Conservation (phyloP, 2,329 filamentous ascomycete species). For the Fusarium graminum region DNA sequence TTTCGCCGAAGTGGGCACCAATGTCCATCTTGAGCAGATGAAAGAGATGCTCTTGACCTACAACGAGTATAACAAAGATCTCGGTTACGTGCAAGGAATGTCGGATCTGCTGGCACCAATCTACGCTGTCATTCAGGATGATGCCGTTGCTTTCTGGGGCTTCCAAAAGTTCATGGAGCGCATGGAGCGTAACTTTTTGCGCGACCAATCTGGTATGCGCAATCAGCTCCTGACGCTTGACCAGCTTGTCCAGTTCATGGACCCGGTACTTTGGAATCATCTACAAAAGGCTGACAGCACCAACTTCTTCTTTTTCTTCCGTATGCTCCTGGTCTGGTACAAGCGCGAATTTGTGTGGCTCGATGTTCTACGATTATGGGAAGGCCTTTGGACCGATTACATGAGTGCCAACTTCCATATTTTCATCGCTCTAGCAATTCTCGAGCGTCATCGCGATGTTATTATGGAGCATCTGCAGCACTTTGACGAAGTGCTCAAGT, state of each 20-base stretch:
- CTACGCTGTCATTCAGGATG: conserved; percentile 97
- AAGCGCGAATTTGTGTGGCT: conserved; percentile 96
- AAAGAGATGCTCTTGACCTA: conserved; percentile 99
- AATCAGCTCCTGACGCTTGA: conserved; percentile 90
- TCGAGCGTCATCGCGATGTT: conserved; percentile 95
- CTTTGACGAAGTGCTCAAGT: conserved; percentile 98
- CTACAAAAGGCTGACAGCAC: conserved; percentile 92
- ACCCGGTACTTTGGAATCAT: conserved; percentile 92
- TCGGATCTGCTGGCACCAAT: conserved; percentile 95
- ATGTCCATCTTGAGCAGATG: conserved; percentile 97
- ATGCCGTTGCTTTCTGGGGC: conserved; percentile 95
- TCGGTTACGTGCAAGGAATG: conserved; percentile 99
- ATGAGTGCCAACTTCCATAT: conserved; percentile 91
- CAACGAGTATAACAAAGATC: conserved; percentile 95
- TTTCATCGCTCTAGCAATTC: conserved; percentile 91
- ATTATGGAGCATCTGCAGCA: conserved; percentile 95
- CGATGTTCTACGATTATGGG: conserved; percentile 91
- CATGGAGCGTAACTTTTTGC: conserved; percentile 97
- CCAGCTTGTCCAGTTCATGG: conserved; percentile 96
- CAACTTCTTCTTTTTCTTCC: conserved; percentile 99
- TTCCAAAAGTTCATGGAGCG: conserved; percentile 97
- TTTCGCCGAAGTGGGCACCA: conserved; percentile 92
- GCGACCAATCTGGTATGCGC: conserved; percentile 97
- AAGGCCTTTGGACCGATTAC: conserved; percentile 93
- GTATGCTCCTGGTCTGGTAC: conserved; percentile 98